A percentile compares a stretch with the other conserved stretches of the same genome.
phyloP scores from a whole-genome alignment of 2,329 filamentous ascomycete genomes.

The Stromatinia cepivora region DNA sequence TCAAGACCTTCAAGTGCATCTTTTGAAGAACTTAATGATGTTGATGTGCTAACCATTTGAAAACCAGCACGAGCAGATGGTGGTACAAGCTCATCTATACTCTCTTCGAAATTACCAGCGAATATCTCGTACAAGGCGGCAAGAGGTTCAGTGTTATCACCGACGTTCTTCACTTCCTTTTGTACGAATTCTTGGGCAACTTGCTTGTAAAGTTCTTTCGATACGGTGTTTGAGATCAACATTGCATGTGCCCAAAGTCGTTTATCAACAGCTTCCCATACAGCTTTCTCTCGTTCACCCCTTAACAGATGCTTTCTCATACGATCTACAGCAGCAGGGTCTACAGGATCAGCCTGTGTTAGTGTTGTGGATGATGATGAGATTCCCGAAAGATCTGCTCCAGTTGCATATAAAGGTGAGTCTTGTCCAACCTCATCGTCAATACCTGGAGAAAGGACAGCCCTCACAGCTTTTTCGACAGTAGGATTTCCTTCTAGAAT shows the following conservation, averaged over 20 bases:
- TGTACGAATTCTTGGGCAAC: constrained; percentile 94
- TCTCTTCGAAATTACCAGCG: constrained; percentile 91
- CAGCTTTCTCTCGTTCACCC: constrained; percentile 86
- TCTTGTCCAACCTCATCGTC: constrained; percentile 36
- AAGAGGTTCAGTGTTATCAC: constrained; percentile 80
- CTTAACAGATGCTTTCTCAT: constrained; percentile 72
- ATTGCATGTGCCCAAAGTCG: constrained; percentile 96
- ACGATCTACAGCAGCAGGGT: constrained; percentile 67
- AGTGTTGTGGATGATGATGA: constrained; percentile 41
- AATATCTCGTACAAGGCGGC: constrained; percentile 92
- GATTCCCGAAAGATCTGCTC: constrained; percentile 45
- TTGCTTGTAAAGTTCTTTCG: constrained; percentile 83
- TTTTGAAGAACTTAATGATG: constrained; percentile 59
- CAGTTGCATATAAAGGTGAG: constrained; percentile 42
- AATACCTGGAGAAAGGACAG: constrained; percentile 66
- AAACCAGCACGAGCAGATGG: constrained; percentile 88
- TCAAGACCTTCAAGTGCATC: constrained; percentile 84
- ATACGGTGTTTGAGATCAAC: constrained; percentile 77
- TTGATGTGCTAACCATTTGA: constrained; percentile 80
- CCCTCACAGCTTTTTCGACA: constrained; percentile 73
- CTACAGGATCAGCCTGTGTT: constrained; percentile 64
- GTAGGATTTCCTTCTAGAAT: constrained; percentile 69
- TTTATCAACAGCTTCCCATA: constrained; percentile 91
- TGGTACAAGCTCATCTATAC: constrained; percentile 92
- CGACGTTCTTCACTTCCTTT: constrained; percentile 83